These are phyloP conservation scores for Gloeopeniophorella convolvens DNA, from an alignment of 768 basidiomycete genomes.

Conservation along the genomic window DNA sequence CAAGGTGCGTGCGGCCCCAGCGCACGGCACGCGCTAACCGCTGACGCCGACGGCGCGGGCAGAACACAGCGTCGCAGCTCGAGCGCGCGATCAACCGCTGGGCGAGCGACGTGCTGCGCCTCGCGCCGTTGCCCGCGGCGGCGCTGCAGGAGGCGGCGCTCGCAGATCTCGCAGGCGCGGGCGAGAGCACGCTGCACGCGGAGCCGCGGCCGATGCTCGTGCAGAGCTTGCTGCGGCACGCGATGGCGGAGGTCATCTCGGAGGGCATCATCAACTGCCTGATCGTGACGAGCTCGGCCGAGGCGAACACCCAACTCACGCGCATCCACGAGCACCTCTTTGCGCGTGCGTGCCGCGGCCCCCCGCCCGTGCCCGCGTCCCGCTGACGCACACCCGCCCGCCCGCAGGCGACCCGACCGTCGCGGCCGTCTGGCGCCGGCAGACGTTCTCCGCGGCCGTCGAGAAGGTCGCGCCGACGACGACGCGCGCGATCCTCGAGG, in stretches of 20 bases:
- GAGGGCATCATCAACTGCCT: conserved; percentile 81
- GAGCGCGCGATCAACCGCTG: conserved; percentile 83
- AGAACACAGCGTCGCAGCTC: conserved; percentile 65
- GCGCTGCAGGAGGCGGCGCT: conserved; percentile 54
- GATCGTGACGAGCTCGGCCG: conserved; percentile 78
- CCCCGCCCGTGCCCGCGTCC: too few species aligned
- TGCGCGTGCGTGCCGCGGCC: conserved; percentile 49
- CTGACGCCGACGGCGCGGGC: conserved; percentile 4
- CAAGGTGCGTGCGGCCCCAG: conserved; percentile 42
- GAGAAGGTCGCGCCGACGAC: conserved; percentile 70
- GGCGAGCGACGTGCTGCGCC: conserved; percentile 69
- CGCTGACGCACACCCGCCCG: not conserved
- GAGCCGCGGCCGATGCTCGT: conserved; percentile 55
- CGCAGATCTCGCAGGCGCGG: conserved; percentile 47
- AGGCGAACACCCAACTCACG: conserved; percentile 78
- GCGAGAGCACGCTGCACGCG: conserved; percentile 31
- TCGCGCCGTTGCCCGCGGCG: conserved; percentile 46
- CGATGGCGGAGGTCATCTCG: conserved; percentile 67
- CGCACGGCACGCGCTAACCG: not conserved
- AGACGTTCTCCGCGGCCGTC: conserved; percentile 84
- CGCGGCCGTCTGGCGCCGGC: conserved; percentile 85
- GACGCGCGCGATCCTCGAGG: conserved; percentile 56
- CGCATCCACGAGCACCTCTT: conserved; percentile 88
- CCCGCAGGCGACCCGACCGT: conserved; percentile 73
- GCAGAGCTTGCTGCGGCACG: conserved; percentile 75